Base-by-base conservation (phyloP, 2,329 filamentous ascomycete species). In the Myriosclerotinia scirpicola region DNA sequence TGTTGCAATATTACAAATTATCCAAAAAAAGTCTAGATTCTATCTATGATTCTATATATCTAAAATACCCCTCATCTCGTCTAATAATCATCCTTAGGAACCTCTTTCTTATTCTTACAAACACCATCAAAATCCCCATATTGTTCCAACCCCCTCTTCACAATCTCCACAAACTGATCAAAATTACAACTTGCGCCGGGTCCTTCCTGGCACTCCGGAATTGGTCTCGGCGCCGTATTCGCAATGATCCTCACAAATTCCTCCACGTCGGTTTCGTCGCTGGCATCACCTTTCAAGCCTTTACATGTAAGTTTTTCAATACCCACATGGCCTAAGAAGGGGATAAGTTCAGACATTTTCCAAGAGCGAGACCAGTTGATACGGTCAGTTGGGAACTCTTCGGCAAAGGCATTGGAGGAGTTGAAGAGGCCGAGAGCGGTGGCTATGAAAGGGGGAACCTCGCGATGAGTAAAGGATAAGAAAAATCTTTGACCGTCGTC, bases 391-490 rank as follows among this genome's bases (percentile, higher is more conserved):
- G 88, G 88, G 84, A 90, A 90, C 2, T 87, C 89, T 60, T 81
- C 83, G 69, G 89, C 89, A 70, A 86, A 78, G 17, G 82, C 76
- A 66, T 82, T 81, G 3, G 85, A 87, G 76, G 89, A 89, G 79
- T 90, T 90, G 80, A 90, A 90, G 5, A 91, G 79, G 0, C 88
- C 88, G 76, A 90, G 81, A 0, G 88, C 87, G 1, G 90, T 87
- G 1, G 87, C 78, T 1, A 90, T 85, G 67, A 86, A 87, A 1
- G 88, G 87, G 1, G 87, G 87, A 2, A 90, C 78, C 75, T 90
- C 87, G 74, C 90, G 88, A 0, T 65, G 64, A 5, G 88, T 90
- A 78, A 90, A 90, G 63, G 85, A 87, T 52, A 90, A 80, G 73
- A 87, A 88, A 9, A 90, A 79, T 66, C 90, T 85, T 72, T 90